phyloP scores from a whole-genome alignment of 2,329 filamentous ascomycete species.

The Penicillium sp. region DNA sequence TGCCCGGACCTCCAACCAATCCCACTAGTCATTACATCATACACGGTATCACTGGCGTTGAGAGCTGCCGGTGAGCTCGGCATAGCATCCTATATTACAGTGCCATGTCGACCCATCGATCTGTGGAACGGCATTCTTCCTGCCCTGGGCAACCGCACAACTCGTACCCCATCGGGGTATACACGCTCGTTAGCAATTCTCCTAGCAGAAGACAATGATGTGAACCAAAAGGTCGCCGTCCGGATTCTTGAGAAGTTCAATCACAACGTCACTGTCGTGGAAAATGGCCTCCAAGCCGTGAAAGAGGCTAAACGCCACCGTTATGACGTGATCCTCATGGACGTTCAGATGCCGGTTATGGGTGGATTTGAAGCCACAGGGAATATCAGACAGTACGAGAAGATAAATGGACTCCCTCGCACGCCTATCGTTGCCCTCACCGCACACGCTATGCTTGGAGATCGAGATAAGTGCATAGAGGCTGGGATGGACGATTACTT shows the following conservation, averaged over 20 bases:
- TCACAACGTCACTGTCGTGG: conserved; percentile 55
- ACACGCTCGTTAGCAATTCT: conserved; percentile 87
- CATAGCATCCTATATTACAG: conserved; percentile 94
- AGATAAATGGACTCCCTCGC: conserved; percentile 61
- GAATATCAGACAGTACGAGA: conserved; percentile 85
- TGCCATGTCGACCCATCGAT: conserved; percentile 81
- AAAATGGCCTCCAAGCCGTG: conserved; percentile 66
- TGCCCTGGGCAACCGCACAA: conserved; percentile 79
- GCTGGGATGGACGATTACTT: conserved; percentile 97
- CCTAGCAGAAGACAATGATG: conserved; percentile 85
- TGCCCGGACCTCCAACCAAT: conserved; percentile 91
- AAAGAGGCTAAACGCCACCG: conserved; percentile 68
- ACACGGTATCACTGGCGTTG: conserved; percentile 73
- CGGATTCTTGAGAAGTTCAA: conserved; percentile 95
- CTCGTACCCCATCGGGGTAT: conserved; percentile 79
- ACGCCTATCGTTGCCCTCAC: conserved; percentile 90
- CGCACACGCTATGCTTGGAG: conserved; percentile 90
- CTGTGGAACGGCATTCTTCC: conserved; percentile 88
- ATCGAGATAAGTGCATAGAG: conserved; percentile 87
- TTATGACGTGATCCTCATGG: conserved; percentile 92
- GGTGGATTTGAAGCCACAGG: conserved; percentile 88
- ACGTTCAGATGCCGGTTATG: conserved; percentile 96
- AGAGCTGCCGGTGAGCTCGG: conserved; percentile 85
- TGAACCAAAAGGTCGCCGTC: conserved; percentile 86
- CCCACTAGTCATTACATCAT: conserved; percentile 81